Conservation (phyloP, 2,329 filamentous ascomycete genomes). For the Fusarium miscanthi region DNA sequence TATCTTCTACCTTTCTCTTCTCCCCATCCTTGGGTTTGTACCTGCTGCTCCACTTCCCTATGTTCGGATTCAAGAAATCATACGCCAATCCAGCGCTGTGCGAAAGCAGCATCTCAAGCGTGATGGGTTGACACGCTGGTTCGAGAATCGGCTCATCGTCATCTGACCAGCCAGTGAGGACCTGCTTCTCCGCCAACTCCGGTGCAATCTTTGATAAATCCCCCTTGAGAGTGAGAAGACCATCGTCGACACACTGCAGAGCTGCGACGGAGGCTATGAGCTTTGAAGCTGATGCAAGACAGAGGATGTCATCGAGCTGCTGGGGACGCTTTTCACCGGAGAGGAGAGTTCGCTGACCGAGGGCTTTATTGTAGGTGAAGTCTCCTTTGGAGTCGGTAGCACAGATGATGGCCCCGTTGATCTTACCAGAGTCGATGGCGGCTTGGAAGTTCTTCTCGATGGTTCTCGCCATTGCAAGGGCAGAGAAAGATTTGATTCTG, state of each 20-base stretch:
- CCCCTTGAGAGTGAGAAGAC: slow-evolving; percentile 57
- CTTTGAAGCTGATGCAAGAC: slow-evolving; percentile 54
- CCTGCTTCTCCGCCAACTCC: slow-evolving; percentile 58
- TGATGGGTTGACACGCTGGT: slow-evolving; percentile 54
- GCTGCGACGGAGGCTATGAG: slow-evolving; percentile 63
- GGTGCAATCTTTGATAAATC: slow-evolving; percentile 59
- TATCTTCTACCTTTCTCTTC: slow-evolving; percentile 53
- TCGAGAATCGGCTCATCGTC: slow-evolving; percentile 54
- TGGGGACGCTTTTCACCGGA: slow-evolving; percentile 54
- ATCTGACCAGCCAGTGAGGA: slow-evolving; percentile 60
- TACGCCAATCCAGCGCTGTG: slow-evolving; percentile 63
- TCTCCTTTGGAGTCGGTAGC: slow-evolving; percentile 52
- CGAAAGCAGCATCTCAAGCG: slow-evolving; percentile 61
- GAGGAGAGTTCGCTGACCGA: slow-evolving; percentile 55
- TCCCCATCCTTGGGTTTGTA: slow-evolving; percentile 35
- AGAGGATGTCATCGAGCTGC: slow-evolving; percentile 51
- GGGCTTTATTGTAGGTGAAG: slow-evolving; percentile 54
- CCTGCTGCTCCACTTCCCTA: slow-evolving; percentile 51
- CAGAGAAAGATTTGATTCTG: not conserved
- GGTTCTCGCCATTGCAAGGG: slow-evolving; percentile 37
- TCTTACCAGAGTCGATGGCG: slow-evolving; percentile 56
- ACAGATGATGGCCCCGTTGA: slow-evolving; percentile 57
- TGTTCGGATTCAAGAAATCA: slow-evolving; percentile 52
- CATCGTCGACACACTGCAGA: slow-evolving; percentile 66
- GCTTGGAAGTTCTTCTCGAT: slow-evolving; percentile 54